Evolutionary conservation across 345 rosid genomes (phyloP).

Genomic region (Camelina hispida): DNA sequence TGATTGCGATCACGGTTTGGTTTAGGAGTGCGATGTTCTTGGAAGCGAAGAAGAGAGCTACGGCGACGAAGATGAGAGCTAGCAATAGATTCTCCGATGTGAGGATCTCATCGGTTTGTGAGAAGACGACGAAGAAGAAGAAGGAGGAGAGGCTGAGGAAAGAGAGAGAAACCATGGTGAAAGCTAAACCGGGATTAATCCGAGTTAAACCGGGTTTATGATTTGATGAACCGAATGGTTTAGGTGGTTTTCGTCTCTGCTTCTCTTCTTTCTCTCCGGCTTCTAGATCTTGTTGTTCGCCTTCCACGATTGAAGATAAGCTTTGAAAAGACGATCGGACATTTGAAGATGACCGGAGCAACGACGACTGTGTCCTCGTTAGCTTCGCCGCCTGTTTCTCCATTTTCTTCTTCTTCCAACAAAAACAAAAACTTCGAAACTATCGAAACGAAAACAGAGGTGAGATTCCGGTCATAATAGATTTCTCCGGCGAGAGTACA

Average conservation of each 20-base stretch:
- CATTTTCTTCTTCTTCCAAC: conserved; percentile 39
- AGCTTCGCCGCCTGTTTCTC: conserved; percentile 72
- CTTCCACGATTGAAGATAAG: conserved; percentile 60
- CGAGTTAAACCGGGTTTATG: conserved; percentile 58
- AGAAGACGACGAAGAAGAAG: conserved; percentile 60
- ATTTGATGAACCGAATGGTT: conserved; percentile 53
- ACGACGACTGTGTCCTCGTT: conserved; percentile 79
- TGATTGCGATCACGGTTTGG: conserved; percentile 49
- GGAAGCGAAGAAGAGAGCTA: conserved; percentile 78
- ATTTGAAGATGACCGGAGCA: conserved; percentile 85
- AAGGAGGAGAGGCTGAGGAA: conserved; percentile 54
- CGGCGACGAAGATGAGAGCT: conserved; percentile 73
- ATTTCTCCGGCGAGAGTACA: conserved; percentile 44
- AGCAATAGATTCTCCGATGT: conserved; percentile 79
- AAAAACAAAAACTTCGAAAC: neutral
- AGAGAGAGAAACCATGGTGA: conserved; percentile 64
- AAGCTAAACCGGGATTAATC: conserved; percentile 57
- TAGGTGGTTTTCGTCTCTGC: conserved; percentile 42
- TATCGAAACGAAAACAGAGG: neutral
- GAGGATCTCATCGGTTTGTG: conserved; percentile 65
- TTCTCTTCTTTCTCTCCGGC: conserved; percentile 54
- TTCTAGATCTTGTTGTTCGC: conserved; percentile 50
- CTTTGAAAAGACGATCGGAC: conserved; percentile 85
- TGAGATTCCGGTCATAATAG: conserved; percentile 53
- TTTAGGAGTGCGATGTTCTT: conserved; percentile 66